Evolutionary conservation across 2,329 filamentous ascomycete genomes (phyloP).

Genomic region (Thermomyces lanuginosus): DNA sequence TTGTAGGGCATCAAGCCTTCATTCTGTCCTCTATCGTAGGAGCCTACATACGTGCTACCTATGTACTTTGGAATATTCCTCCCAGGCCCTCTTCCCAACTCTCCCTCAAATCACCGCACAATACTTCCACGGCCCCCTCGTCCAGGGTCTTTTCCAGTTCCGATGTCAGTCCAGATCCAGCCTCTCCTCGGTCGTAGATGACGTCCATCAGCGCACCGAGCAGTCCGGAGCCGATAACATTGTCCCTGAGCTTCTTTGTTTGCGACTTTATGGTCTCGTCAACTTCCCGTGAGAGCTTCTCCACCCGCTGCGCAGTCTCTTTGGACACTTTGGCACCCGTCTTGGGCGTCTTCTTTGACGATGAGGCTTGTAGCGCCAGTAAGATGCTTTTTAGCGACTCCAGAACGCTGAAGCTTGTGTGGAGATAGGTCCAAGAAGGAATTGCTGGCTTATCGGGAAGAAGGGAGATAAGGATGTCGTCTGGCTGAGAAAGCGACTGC

Average conservation of each 20-base stretch:
- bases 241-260: slow-evolving; percentile 20
- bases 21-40: too few relatives aligned
- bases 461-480: slow-evolving; percentile 13
- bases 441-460: slow-evolving; percentile 12
- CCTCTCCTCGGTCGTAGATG: slow-evolving; percentile 12
- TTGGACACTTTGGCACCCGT: slow-evolving; percentile 15
- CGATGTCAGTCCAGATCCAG: slow-evolving; percentile 2
- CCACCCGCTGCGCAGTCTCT: slow-evolving; percentile 17
- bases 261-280: slow-evolving; percentile 21
- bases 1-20: too few relatives aligned
- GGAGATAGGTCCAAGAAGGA: slow-evolving; percentile 28
- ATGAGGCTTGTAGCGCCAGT: slow-evolving; percentile 17
- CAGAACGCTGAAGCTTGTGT: slow-evolving; percentile 21
- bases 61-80: slow-evolving; percentile 19
- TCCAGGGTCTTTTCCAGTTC: slow-evolving; percentile 23
- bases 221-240: slow-evolving; percentile 24
- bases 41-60: too few relatives aligned
- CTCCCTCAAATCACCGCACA: slow-evolving; percentile 30
- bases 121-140: slow-evolving; percentile 24
- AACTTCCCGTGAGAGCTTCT: slow-evolving; percentile 12
- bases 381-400: slow-evolving; percentile 29
- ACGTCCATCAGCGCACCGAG: slow-evolving; percentile 27
- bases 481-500: slow-evolving; percentile 10
- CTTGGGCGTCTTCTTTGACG: slow-evolving; percentile 18
- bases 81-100: slow-evolving; percentile 32